A percentile compares a stretch with the other conserved stretches of the same genome.
Conservation (phyloP, 1,284 basidiomycete genomes). For the Cutaneotrichosporon sp. region DNA sequence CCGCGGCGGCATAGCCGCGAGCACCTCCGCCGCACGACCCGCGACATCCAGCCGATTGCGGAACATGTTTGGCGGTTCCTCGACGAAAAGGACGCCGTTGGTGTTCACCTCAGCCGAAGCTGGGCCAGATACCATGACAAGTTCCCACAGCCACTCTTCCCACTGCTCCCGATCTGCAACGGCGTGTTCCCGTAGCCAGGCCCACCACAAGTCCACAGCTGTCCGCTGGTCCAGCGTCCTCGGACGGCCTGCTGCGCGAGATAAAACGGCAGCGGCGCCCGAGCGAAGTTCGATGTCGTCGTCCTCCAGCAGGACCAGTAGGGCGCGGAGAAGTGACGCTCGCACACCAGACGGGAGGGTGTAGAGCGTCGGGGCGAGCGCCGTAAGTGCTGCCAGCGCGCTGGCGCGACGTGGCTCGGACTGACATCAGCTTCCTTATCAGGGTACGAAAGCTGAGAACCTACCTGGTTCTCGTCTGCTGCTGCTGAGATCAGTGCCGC, state of each 20-base stretch:
- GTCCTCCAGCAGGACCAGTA: conserved; percentile 37
- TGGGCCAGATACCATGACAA: conserved; percentile 7
- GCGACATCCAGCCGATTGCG: conserved; percentile 34
- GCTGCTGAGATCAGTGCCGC: background rate
- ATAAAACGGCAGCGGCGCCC: conserved; percentile 26
- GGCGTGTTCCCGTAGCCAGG: conserved; percentile 18
- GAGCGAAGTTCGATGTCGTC: conserved; percentile 41
- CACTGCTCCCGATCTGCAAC: conserved; percentile 11
- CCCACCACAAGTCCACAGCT: conserved; percentile 36
- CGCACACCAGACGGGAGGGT: conserved; percentile 11
- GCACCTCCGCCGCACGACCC: conserved; percentile 18
- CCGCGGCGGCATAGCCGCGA: background rate
- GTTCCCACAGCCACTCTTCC: conserved; percentile 26
- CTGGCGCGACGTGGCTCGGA: conserved; percentile 31
- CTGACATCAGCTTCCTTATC: conserved; percentile 11
- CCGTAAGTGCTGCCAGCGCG: conserved; percentile 24
- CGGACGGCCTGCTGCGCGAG: conserved; percentile 14
- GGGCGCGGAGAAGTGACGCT: conserved; percentile 12
- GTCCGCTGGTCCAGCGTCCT: conserved; percentile 21
- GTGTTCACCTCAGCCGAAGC: background rate
- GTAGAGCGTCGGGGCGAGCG: conserved; percentile 10
- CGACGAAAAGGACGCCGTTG: conserved; percentile 37
- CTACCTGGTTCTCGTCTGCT: conserved; percentile 14
- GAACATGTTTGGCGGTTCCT: conserved; percentile 46
- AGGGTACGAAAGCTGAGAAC: background rate